Conservation (phyloP, 805 yeast species). For the Saturnispora ahearnii region DNA sequence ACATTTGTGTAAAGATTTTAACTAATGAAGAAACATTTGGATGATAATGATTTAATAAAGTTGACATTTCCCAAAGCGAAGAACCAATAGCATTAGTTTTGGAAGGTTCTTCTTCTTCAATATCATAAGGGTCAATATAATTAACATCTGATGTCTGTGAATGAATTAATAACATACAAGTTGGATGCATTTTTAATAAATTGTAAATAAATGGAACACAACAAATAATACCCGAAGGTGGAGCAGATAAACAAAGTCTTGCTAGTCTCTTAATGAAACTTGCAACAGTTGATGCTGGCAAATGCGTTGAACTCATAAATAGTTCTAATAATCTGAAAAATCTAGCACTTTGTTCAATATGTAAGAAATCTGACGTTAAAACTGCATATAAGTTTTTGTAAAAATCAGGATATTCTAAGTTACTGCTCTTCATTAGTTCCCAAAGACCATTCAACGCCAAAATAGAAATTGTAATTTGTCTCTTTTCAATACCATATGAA, state of each 20-base stretch:
- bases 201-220: conserved; percentile 89
- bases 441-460: conserved; percentile 82
- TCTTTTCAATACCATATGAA: conserved; percentile 31
- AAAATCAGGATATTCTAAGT: conserved; percentile 88
- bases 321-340: conserved; percentile 81
- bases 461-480: conserved; percentile 34
- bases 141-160: conserved; percentile 29
- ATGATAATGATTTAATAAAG: conserved; percentile 73
- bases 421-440: conserved; percentile 70
- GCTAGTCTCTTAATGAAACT: conserved; percentile 82
- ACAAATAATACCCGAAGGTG: conserved; percentile 83
- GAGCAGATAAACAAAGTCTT: conserved; percentile 62
- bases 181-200: conserved; percentile 81
- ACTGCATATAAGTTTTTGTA: conserved; percentile 74
- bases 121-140: conserved; percentile 58
- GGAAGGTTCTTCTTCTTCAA: conserved; percentile 62
- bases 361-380: conserved; percentile 66
- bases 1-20: conserved; percentile 80
- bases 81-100: conserved; percentile 72
- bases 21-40: conserved; percentile 93
- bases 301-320: conserved; percentile 78
- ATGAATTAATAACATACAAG: conserved; percentile 86
- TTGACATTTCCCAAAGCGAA: conserved; percentile 86
- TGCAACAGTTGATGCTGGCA: conserved; percentile 75
- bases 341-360: conserved; percentile 73